Conservation (phyloP, 1,284 basidiomycete genomes). For the Rhodotorula sp. region DNA sequence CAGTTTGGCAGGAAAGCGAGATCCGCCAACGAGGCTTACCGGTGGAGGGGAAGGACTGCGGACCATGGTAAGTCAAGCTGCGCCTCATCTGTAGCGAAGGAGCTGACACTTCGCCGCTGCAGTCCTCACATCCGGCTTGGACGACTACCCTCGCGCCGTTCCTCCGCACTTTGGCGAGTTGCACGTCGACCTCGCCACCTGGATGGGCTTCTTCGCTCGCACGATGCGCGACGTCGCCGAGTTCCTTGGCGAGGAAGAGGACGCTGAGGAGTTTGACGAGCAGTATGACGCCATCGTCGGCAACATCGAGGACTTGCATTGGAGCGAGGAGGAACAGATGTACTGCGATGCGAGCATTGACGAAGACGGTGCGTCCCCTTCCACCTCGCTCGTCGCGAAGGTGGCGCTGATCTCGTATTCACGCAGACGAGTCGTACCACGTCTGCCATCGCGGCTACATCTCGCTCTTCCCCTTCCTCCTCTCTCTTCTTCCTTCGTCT, state of each 20-base stretch:
- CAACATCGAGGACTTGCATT: slow-evolving; percentile 91
- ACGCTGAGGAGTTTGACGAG: slow-evolving; percentile 67
- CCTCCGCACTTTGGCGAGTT: slow-evolving; percentile 85
- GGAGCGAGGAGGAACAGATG: slow-evolving; percentile 83
- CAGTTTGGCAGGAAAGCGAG: slow-evolving; percentile 78
- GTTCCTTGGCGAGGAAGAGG: slow-evolving; percentile 77
- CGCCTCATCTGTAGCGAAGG: too few species aligned
- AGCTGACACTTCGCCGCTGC: slow-evolving; percentile 45
- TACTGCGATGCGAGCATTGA: slow-evolving; percentile 87
- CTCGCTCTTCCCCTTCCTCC: slow-evolving; percentile 85
- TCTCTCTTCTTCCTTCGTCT: slow-evolving; percentile 68
- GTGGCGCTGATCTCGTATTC: not conserved
- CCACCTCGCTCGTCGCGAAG: not conserved
- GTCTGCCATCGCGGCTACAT: slow-evolving; percentile 90
- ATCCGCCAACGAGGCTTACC: slow-evolving; percentile 81
- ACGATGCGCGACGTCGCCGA: slow-evolving; percentile 83
- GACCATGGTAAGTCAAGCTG: slow-evolving; percentile 3
- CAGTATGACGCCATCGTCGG: slow-evolving; percentile 74
- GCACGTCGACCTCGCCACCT: slow-evolving; percentile 85
- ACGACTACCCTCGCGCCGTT: slow-evolving; percentile 83
- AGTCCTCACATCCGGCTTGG: slow-evolving; percentile 93
- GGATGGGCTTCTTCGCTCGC: slow-evolving; percentile 89
- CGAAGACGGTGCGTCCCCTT: slow-evolving; percentile 63
- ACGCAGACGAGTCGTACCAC: slow-evolving; percentile 79
- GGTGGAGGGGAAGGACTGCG: slow-evolving; percentile 83